phyloP scores from a whole-genome alignment of 1,139 yeast species.

The Blastobotrys persicus region DNA sequence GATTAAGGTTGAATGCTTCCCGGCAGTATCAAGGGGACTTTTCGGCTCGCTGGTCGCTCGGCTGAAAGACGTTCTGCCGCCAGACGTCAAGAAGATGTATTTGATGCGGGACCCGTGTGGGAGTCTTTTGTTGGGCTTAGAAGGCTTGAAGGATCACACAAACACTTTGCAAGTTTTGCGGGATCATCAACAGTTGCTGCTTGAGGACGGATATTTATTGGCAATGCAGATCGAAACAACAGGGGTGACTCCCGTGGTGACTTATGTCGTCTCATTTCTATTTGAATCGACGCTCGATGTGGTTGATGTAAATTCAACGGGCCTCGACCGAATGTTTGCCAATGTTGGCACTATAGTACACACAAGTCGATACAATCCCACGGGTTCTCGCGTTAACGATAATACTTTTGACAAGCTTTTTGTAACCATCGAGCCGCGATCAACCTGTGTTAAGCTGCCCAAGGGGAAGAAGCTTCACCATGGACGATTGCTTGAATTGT shows the following conservation, averaged over 20 bases:
- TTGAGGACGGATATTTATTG: background rate
- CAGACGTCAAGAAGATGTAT: background rate
- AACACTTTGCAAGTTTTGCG: background rate
- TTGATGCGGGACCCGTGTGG: slow-evolving; percentile 2
- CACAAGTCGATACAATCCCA: slow-evolving; percentile 2
- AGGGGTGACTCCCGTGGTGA: background rate
- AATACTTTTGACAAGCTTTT: background rate
- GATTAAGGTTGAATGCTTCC: background rate
- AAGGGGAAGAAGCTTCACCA: background rate
- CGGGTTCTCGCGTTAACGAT: background rate
- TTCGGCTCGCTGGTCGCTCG: background rate
- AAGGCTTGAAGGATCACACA: background rate
- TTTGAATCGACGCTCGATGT: background rate
- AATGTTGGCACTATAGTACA: background rate
- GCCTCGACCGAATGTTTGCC: background rate
- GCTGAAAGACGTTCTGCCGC: background rate
- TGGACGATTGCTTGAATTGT: slow-evolving; percentile 1
- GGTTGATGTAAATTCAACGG: background rate
- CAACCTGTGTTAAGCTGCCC: background rate
- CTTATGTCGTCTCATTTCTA: background rate
- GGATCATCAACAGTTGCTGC: background rate
- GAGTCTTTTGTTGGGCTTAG: background rate
- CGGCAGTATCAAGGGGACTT: background rate
- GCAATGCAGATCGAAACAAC: background rate
- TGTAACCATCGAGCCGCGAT: background rate